phyloP scores from a whole-genome alignment of 306 rosid species.

The Abrus pulchellus region DNA sequence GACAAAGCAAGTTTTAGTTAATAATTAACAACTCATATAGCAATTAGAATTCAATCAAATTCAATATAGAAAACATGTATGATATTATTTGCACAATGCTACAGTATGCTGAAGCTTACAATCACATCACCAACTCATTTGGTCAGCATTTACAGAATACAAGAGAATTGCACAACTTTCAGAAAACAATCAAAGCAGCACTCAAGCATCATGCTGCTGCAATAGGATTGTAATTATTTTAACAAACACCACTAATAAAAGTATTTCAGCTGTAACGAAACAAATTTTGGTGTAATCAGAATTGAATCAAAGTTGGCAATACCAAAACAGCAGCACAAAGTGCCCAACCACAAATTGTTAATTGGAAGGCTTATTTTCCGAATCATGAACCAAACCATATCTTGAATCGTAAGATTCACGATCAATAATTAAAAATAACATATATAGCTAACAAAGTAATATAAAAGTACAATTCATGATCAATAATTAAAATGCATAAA shows the following conservation, averaged over 20 bases:
- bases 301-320: neutral
- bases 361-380: no score
- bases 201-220: neutral
- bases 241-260: neutral
- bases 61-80: slow-evolving; percentile 14
- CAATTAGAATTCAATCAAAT: slow-evolving; percentile 34
- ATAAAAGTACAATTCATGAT: no score
- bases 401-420: no score
- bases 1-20: slow-evolving; percentile 34
- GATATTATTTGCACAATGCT: neutral
- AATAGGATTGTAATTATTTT: neutral
- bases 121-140: neutral
- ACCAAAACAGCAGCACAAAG: neutral
- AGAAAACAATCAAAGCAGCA: slow-evolving; percentile 5
- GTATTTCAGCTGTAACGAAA: neutral
- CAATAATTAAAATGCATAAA: no score
- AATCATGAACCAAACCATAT: no score
- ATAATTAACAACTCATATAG: slow-evolving; percentile 16
- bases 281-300: neutral
- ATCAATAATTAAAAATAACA: no score
- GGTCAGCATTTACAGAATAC: slow-evolving; percentile 33
- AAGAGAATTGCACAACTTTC: neutral
- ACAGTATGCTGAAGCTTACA: neutral
- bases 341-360: neutral
- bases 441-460: no score